Conservation (phyloP, 768 basidiomycete genomes). For the Mycena haematopus region DNA sequence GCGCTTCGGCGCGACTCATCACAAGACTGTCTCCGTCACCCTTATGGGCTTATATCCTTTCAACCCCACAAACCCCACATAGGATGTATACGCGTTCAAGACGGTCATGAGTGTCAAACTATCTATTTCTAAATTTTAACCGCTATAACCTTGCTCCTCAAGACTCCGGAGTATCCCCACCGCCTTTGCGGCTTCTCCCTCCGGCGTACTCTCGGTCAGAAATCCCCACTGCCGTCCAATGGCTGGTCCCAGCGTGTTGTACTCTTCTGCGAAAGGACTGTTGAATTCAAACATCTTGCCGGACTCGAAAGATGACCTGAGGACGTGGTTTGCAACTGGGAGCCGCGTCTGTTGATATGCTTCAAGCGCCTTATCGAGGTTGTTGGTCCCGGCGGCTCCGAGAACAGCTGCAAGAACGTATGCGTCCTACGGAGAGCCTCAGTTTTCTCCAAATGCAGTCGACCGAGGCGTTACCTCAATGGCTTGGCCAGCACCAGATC, state of each 20-base stretch:
- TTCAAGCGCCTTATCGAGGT: slow-evolving; percentile 35
- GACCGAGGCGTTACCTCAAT: slow-evolving; percentile 34
- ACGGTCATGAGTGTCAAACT: not conserved
- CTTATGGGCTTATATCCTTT: not conserved
- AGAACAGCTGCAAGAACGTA: slow-evolving; percentile 35
- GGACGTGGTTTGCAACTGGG: slow-evolving; percentile 43
- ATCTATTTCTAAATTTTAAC: not conserved
- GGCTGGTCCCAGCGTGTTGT: slow-evolving; percentile 44
- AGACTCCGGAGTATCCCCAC: slow-evolving; percentile 17
- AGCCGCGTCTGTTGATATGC: slow-evolving; percentile 43
- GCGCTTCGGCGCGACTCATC: not conserved
- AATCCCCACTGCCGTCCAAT: slow-evolving; percentile 52
- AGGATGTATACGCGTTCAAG: not conserved
- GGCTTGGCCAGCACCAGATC: slow-evolving; percentile 39
- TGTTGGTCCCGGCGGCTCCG: slow-evolving; percentile 28
- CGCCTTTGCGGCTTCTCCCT: slow-evolving; percentile 38
- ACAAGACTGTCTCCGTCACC: not conserved
- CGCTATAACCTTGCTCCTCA: not conserved
- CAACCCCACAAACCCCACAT: not conserved
- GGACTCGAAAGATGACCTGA: slow-evolving; percentile 40
- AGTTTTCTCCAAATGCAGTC: not conserved
- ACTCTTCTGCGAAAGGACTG: slow-evolving; percentile 42
- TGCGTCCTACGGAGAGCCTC: slow-evolving; percentile 33
- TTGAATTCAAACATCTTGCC: slow-evolving; percentile 48
- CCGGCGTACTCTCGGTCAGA: slow-evolving; percentile 43